Conservation (phyloP, 1,139 yeast genomes). For the Meyerozyma sp. region DNA sequence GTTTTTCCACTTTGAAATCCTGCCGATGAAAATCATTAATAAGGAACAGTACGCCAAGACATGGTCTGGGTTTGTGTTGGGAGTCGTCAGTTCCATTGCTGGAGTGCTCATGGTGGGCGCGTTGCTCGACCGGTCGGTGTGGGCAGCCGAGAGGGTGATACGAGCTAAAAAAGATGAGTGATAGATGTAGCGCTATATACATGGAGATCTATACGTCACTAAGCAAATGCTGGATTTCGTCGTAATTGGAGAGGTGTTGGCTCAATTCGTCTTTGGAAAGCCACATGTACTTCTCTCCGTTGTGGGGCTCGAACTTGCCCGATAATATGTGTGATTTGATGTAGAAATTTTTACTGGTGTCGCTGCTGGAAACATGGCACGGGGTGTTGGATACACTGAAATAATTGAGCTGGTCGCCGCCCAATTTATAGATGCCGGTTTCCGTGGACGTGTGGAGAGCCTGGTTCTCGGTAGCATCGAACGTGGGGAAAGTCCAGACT, state of each 20-base stretch:
- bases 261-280: conserved; percentile 74
- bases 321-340: conserved; percentile 87
- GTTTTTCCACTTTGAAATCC: conserved; percentile 82
- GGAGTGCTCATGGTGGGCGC: conserved; percentile 94
- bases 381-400: conserved; percentile 91
- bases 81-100: conserved; percentile 84
- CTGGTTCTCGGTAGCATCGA: conserved; percentile 26
- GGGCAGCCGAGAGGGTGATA: conserved; percentile 81
- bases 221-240: conserved; percentile 48
- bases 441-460: conserved; percentile 75
- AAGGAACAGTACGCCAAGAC: conserved; percentile 72
- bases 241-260: conserved; percentile 54
- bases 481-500: conserved; percentile 79
- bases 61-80: conserved; percentile 81
- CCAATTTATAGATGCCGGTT: conserved; percentile 61
- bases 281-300: conserved; percentile 58
- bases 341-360: conserved; percentile 50
- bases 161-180: conserved; percentile 61
- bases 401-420: conserved; percentile 74
- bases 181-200: conserved; percentile 2
- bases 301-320: conserved; percentile 66
- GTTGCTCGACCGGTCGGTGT: conserved; percentile 77
- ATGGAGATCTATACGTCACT: conserved; percentile 29
- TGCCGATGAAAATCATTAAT: conserved; percentile 89
- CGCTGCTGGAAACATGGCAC: conserved; percentile 52